Percentiles rank a stretch among this genome's conserved stretches.
phyloP scores from a whole-genome alignment of 2,329 filamentous ascomycete genomes.

The Peltaster fructicola region DNA sequence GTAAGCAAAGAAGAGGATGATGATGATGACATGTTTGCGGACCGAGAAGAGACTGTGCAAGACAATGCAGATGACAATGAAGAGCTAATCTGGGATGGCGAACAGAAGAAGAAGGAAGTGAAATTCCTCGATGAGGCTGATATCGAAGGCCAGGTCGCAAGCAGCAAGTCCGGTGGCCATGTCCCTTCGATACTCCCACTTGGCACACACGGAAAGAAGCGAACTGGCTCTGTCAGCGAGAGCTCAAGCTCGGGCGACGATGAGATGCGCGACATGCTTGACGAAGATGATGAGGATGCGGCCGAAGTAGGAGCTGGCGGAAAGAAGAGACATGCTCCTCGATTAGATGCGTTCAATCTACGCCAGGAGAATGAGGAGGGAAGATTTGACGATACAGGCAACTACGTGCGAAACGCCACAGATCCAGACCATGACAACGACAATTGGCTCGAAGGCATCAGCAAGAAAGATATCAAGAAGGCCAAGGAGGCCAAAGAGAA shows the following conservation, averaged over 20 bases:
- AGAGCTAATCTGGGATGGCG: constrained; percentile 31
- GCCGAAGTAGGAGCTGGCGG: constrained; percentile 80
- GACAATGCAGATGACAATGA: constrained; percentile 31
- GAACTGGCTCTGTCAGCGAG: constrained; percentile 17
- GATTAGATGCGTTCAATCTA: constrained; percentile 94
- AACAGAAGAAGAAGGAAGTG: constrained; percentile 46
- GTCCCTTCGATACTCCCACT: constrained; percentile 43
- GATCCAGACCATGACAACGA: constrained; percentile 88
- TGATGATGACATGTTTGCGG: constrained; percentile 70
- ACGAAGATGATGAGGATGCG: constrained; percentile 50
- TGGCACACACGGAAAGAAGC: constrained; percentile 32
- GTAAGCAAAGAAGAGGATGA: constrained; percentile 42
- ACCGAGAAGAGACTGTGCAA: constrained; percentile 37
- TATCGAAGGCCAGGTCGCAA: constrained; percentile 64
- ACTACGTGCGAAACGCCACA: constrained; percentile 73
- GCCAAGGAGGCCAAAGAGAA: constrained; percentile 78
- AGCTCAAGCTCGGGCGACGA: constrained; percentile 33
- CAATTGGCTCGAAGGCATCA: constrained; percentile 78
- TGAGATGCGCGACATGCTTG: constrained; percentile 46
- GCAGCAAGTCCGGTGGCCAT: constrained; percentile 56
- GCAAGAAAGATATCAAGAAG: constrained; percentile 80
- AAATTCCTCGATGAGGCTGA: constrained; percentile 42
- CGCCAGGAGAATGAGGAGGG: constrained; percentile 79
- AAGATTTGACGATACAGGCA: constrained; percentile 75
- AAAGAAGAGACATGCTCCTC: constrained; percentile 82